phyloP scores from a whole-genome alignment of 2,329 filamentous ascomycete genomes.

The Pseudogymnoascus sp. region DNA sequence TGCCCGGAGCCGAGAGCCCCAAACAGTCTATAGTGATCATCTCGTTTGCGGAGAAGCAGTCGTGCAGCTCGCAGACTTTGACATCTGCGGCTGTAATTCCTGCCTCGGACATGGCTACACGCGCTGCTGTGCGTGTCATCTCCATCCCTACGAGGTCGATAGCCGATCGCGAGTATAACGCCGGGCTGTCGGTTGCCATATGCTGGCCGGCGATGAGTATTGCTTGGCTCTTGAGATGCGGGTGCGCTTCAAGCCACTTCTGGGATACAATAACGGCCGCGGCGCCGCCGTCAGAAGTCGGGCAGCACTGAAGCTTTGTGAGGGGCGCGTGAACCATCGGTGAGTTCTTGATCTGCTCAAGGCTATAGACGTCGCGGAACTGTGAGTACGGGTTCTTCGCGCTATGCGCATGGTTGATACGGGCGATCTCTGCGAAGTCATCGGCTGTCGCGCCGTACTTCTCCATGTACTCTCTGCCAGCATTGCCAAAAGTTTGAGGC shows the following conservation, averaged over 20 bases:
- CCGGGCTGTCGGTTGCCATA: constrained; percentile 75
- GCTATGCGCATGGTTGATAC: constrained; percentile 87
- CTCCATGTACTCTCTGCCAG: constrained; percentile 89
- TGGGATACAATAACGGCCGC: constrained; percentile 85
- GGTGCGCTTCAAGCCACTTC: constrained; percentile 76
- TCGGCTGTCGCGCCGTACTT: constrained; percentile 77
- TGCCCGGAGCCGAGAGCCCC: constrained; percentile 68
- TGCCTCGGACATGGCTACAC: constrained; percentile 65
- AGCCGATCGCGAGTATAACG: constrained; percentile 68
- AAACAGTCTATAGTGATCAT: constrained; percentile 85
- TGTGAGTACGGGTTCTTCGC: constrained; percentile 95
- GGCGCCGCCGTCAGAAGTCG: constrained; percentile 86
- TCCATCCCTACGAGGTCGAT: constrained; percentile 87
- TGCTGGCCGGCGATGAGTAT: constrained; percentile 82
- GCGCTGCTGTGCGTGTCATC: constrained; percentile 69
- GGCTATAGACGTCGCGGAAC: constrained; percentile 85
- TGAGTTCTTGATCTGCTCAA: constrained; percentile 69
- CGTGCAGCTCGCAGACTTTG: constrained; percentile 88
- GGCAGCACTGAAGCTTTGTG: constrained; percentile 98
- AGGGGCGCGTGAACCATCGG: constrained; percentile 78
- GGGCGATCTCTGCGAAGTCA: constrained; percentile 91
- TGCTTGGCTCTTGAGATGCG: constrained; percentile 73
- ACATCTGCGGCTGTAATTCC: constrained; percentile 61
- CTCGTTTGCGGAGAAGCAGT: constrained; percentile 95
- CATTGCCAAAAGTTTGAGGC: constrained; percentile 93